Evolutionary conservation across 805 yeast species (phyloP).

Genomic region (Candida oleophila): DNA sequence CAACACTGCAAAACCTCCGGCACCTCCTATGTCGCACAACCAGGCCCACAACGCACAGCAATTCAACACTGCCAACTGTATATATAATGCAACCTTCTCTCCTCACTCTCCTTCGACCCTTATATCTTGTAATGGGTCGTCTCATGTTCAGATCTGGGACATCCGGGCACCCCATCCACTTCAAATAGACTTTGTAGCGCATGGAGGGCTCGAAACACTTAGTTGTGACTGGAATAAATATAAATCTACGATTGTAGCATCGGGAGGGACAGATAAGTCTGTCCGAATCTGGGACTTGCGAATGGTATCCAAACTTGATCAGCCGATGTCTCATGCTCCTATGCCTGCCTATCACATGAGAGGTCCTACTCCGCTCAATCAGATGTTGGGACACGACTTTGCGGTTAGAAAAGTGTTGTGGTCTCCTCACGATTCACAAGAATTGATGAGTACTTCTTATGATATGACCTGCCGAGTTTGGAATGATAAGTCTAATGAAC

Average conservation of each 20-base stretch:
- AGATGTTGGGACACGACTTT: constrained; percentile 81
- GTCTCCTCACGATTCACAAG: constrained; percentile 83
- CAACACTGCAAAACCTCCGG: constrained; percentile 18
- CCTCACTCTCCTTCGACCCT: constrained; percentile 79
- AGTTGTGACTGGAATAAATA: constrained; percentile 91
- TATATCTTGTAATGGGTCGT: constrained; percentile 70
- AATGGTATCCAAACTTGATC: constrained; percentile 49
- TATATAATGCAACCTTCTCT: constrained; percentile 77
- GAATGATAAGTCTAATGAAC: constrained; percentile 67
- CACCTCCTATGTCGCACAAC: constrained; percentile 27
- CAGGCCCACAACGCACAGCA: constrained; percentile 22
- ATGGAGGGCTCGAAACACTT: constrained; percentile 77
- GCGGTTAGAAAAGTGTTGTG: constrained; percentile 82
- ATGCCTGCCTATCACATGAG: constrained; percentile 42
- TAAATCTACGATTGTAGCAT: constrained; percentile 71
- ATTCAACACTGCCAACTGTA: constrained; percentile 50
- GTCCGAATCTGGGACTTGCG: constrained; percentile 87
- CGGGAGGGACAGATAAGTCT: constrained; percentile 89
- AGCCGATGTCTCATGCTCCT: constrained; percentile 34
- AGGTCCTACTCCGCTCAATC: constrained; percentile 72
- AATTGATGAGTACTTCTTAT: constrained; percentile 74
- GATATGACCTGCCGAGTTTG: constrained; percentile 93
- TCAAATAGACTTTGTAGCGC: constrained; percentile 63
- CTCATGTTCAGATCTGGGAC: constrained; percentile 81
- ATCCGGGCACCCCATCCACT: constrained; percentile 64